Evolutionary conservation across 352 stramenopile species (phyloP).

Genomic region (Pythium sukuiense): DNA sequence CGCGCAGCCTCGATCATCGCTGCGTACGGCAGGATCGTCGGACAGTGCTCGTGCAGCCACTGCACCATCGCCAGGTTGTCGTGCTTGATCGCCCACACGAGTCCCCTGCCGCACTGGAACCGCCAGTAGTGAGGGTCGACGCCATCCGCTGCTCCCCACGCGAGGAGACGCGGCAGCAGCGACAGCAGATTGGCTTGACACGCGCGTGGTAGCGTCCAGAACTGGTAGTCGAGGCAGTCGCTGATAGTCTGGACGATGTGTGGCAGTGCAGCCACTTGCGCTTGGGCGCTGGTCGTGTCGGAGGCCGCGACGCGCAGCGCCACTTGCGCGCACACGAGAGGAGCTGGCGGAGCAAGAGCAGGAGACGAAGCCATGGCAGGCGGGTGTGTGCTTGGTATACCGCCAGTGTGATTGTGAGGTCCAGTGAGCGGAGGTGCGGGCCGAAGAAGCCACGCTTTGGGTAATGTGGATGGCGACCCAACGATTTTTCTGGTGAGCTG

Average conservation of each 20-base stretch:
- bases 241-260: neutral
- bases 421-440: neutral
- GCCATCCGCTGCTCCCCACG: neutral
- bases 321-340: neutral
- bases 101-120: neutral
- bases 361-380: neutral
- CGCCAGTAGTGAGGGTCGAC: conserved; percentile 1
- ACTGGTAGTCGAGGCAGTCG: conserved; percentile 1
- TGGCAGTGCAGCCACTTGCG: neutral
- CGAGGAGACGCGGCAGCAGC: neutral
- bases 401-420: neutral
- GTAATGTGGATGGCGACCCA: neutral
- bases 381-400: neutral
- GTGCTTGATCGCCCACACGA: neutral
- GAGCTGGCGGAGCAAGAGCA: neutral
- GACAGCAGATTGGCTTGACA: neutral
- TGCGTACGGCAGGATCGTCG: neutral
- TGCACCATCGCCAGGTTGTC: neutral
- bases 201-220: neutral
- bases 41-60: neutral
- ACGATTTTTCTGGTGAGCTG: neutral
- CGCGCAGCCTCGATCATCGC: neutral
- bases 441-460: neutral
- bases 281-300: neutral
- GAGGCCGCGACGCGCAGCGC: neutral